A percentile compares a stretch with the other conserved stretches of the same genome.
phyloP scores from a whole-genome alignment of 768 basidiomycete species.

The Pulveroboletus sp. region DNA sequence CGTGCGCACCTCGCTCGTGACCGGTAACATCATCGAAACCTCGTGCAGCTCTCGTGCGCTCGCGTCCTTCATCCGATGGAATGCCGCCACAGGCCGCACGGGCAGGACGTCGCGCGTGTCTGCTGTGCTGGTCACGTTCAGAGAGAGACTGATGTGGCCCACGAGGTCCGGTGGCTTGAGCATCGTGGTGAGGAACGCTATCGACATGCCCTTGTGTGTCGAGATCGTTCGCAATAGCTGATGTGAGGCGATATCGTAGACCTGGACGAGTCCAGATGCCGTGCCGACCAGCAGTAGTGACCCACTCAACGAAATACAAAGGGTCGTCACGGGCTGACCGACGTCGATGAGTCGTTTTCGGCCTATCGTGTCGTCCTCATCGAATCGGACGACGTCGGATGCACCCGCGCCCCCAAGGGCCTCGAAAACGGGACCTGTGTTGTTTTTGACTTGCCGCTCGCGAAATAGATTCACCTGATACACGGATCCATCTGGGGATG shows the following conservation, averaged over 20 bases:
- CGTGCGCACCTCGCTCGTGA: conserved; percentile 38
- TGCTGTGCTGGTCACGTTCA: conserved; percentile 34
- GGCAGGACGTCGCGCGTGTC: conserved; percentile 57
- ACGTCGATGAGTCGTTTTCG: conserved; percentile 66
- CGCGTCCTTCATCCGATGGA: conserved; percentile 68
- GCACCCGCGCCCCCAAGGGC: conserved; percentile 73
- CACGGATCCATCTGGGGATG: conserved; percentile 68
- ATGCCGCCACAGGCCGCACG: conserved; percentile 59
- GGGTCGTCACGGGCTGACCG: conserved; percentile 63
- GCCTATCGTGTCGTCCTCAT: conserved; percentile 42
- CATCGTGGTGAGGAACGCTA: conserved; percentile 74
- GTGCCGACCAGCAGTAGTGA: conserved; percentile 84
- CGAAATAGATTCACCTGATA: conserved; percentile 79
- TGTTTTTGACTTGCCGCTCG: conserved; percentile 49
- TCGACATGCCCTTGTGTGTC: conserved; percentile 60
- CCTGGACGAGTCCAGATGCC: conserved; percentile 60
- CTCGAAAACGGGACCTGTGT: conserved; percentile 49
- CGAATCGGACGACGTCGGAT: conserved; percentile 67
- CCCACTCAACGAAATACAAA: conserved; percentile 74
- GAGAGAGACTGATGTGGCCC: conserved; percentile 65
- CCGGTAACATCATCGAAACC: conserved; percentile 57
- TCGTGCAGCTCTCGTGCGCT: conserved; percentile 69
- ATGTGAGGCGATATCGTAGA: conserved; percentile 88
- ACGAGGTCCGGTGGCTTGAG: conserved; percentile 85
- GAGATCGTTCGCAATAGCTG: conserved; percentile 82